Conservation (phyloP, 139 green algal genomes). For the Desmodesmus armatus region DNA sequence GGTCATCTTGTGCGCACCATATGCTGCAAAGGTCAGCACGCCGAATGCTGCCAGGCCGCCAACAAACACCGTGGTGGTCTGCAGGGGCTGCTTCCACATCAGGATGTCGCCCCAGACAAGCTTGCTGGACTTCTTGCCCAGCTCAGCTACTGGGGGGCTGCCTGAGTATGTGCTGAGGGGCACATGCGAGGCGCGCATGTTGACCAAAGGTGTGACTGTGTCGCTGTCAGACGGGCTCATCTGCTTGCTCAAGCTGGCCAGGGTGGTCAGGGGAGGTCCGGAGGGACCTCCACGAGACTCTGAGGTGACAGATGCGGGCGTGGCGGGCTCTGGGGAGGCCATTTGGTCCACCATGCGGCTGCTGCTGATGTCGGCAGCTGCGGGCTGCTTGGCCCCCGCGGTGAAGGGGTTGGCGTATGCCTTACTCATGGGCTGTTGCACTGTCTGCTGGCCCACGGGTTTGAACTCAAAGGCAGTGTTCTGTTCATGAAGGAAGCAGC, state of each 20-base stretch:
- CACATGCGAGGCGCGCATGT: too few species aligned
- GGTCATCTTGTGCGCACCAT: conserved; percentile 31
- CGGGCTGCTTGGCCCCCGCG: neutral
- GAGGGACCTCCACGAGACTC: neutral
- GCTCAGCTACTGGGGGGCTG: neutral
- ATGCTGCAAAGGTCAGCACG: conserved; percentile 9
- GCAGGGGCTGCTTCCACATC: conserved; percentile 39
- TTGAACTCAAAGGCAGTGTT: conserved; percentile 35
- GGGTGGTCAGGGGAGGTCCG: too few species aligned
- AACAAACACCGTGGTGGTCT: conserved; percentile 15
- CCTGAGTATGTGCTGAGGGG: neutral
- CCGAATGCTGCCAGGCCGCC: conserved; percentile 9
- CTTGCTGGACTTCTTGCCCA: neutral
- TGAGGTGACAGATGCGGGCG: neutral
- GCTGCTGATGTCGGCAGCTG: neutral
- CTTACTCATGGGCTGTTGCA: neutral
- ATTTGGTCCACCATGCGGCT: neutral
- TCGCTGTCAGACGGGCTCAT: neutral
- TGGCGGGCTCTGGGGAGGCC: conserved; percentile 12
- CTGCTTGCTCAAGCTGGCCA: too few species aligned
- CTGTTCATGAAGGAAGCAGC: neutral
- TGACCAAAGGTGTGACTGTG: too few species aligned
- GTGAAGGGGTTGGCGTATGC: conserved; percentile 22
- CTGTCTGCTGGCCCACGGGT: conserved; percentile 8
- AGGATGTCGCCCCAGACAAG: conserved; percentile 10